Conservation (phyloP, 2,329 filamentous ascomycete genomes). For the Sordariomycetes sp. region DNA sequence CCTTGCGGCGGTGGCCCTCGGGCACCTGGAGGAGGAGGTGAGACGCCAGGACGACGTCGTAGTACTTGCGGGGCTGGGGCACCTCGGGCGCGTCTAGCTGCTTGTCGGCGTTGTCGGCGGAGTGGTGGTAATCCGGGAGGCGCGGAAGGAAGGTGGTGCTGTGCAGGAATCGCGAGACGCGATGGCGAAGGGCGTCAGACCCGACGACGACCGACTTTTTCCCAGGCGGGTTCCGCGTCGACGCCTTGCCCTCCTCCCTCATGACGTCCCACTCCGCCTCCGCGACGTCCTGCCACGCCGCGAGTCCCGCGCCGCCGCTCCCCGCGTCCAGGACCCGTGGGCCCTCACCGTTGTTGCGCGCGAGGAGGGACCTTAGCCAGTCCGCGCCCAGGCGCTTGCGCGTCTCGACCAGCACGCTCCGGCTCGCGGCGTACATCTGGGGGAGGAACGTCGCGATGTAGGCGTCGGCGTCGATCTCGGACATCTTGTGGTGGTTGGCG, state of each 20-base stretch:
- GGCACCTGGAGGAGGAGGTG: slow-evolving; percentile 67
- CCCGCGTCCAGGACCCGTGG: slow-evolving; percentile 63
- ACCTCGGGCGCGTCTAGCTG: slow-evolving; percentile 43
- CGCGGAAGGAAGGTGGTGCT: slow-evolving; percentile 88
- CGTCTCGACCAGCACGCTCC: slow-evolving; percentile 58
- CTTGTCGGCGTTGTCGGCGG: slow-evolving; percentile 41
- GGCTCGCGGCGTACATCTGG: slow-evolving; percentile 54
- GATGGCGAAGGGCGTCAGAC: slow-evolving; percentile 59
- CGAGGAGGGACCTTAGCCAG: slow-evolving; percentile 55
- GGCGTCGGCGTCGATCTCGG: slow-evolving; percentile 60
- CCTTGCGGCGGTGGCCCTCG: slow-evolving; percentile 64
- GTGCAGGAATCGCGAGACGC: slow-evolving; percentile 63
- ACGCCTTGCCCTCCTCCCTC: slow-evolving; percentile 31
- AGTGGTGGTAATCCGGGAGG: slow-evolving; percentile 73
- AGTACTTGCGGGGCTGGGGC: slow-evolving; percentile 57
- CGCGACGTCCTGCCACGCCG: slow-evolving; percentile 68
- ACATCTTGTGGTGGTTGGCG: slow-evolving; percentile 53
- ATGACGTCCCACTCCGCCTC: slow-evolving; percentile 70
- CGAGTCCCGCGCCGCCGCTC: slow-evolving; percentile 56
- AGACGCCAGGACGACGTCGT: slow-evolving; percentile 81
- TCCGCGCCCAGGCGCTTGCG: slow-evolving; percentile 56
- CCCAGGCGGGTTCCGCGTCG: slow-evolving; percentile 39
- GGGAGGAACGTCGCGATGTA: slow-evolving; percentile 60
- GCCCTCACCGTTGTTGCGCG: slow-evolving; percentile 38
- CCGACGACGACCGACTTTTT: slow-evolving; percentile 73